These are phyloP conservation scores for Arachnomyces sp. DNA, from an alignment of 2,329 filamentous ascomycete species.

Conservation along the genomic window DNA sequence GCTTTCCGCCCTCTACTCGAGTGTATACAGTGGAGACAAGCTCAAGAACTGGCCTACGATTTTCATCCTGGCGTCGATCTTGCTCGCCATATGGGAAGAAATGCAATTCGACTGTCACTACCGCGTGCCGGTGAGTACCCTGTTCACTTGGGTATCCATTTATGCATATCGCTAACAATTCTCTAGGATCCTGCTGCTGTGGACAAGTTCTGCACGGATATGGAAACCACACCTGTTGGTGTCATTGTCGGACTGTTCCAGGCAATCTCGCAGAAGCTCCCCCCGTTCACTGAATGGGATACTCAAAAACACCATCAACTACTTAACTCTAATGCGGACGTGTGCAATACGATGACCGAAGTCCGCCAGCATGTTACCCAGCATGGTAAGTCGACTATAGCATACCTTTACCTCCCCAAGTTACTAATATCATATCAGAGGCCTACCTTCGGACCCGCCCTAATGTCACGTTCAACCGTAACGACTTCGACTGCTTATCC, in stretches of 20 bases:
- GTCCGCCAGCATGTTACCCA: constrained; percentile 85
- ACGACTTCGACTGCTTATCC: constrained; percentile 88
- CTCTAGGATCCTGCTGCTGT: constrained; percentile 63
- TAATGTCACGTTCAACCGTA: constrained; percentile 75
- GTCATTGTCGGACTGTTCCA: constrained; percentile 96
- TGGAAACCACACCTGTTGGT: constrained; percentile 92
- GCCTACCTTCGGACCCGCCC: constrained; percentile 73
- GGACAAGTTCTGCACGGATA: constrained; percentile 90
- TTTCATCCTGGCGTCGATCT: constrained; percentile 90
- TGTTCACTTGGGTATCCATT: not conserved
- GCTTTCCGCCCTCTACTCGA: constrained; percentile 86
- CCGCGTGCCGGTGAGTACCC: constrained; percentile 55
- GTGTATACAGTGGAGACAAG: constrained; percentile 93
- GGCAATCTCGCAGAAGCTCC: constrained; percentile 93
- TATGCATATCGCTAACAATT: constrained; percentile 9
- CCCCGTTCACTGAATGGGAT: constrained; percentile 89
- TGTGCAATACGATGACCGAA: constrained; percentile 94
- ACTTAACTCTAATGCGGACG: constrained; percentile 80
- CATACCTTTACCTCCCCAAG: not conserved
- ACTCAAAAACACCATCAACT: constrained; percentile 82
- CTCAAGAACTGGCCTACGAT: constrained; percentile 99
- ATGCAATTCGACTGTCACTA: constrained; percentile 99
- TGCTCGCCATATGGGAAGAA: constrained; percentile 93
- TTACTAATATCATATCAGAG: constrained; percentile 53
- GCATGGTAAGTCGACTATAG: constrained; percentile 61